phyloP scores from a whole-genome alignment of 23 red algal species.

The Cyanidium caldarium region DNA sequence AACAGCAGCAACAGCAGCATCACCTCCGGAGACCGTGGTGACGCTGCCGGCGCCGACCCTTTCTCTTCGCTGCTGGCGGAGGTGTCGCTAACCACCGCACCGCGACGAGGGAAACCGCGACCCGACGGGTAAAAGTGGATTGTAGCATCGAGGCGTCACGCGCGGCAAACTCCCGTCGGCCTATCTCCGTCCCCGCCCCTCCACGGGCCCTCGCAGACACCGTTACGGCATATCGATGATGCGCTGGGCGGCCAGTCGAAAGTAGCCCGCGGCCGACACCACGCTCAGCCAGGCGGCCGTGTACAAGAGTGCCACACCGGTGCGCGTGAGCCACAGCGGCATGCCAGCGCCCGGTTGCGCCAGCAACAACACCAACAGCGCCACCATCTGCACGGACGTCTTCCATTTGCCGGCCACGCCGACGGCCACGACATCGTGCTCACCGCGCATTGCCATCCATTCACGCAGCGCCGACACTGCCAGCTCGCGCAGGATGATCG shows the following conservation, averaged over 20 bases:
- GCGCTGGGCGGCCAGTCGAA: background rate
- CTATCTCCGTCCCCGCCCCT: too few relatives aligned
- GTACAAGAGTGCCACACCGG: background rate
- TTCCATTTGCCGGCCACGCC: conserved; percentile 63
- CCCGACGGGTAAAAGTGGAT: too few relatives aligned
- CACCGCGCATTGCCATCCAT: conserved; percentile 54
- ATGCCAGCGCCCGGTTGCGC: background rate
- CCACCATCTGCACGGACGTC: conserved; percentile 74
- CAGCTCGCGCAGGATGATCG: conserved; percentile 49
- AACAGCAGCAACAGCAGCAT: too few relatives aligned
- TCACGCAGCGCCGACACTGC: conserved; percentile 70
- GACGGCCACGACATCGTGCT: conserved; percentile 49
- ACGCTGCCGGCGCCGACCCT: too few relatives aligned
- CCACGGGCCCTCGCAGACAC: too few relatives aligned
- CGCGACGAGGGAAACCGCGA: too few relatives aligned
- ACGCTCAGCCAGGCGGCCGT: background rate
- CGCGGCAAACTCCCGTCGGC: too few relatives aligned
- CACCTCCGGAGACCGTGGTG: too few relatives aligned
- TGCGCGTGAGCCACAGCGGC: background rate
- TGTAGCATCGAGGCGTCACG: too few relatives aligned
- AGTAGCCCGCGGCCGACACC: background rate
- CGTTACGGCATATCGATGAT: too few relatives aligned
- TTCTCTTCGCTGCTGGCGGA: too few relatives aligned
- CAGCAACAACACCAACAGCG: conserved; percentile 29
- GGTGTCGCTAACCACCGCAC: too few relatives aligned